Conservation (phyloP, 306 rosid genomes). For the Sechiopsis laciniata region DNA sequence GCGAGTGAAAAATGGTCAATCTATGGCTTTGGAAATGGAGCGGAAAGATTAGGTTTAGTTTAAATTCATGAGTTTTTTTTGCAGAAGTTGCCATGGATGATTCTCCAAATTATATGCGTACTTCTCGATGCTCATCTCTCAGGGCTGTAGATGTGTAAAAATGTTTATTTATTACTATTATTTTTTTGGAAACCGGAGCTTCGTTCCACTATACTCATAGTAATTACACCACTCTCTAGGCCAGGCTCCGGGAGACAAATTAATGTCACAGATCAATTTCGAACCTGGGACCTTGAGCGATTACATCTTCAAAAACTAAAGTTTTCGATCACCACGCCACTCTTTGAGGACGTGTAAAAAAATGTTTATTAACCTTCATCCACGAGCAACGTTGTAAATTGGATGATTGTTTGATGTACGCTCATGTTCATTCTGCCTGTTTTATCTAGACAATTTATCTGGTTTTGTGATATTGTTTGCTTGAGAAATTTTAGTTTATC, state of each 20-base stretch:
- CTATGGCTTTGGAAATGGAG: conserved; percentile 1
- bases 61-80: not conserved
- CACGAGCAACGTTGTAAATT: not conserved
- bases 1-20: not conserved
- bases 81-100: not conserved
- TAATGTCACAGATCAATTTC: too few relatives aligned
- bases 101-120: not conserved
- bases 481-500: not conserved
- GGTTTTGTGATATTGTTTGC: not conserved
- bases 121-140: not conserved
- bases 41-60: not conserved
- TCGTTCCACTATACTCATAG: too few relatives aligned
- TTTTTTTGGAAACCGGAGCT: too few relatives aligned
- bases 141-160: not conserved
- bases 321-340: too few relatives aligned
- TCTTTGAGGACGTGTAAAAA: too few relatives aligned
- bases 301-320: too few relatives aligned
- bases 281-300: too few relatives aligned
- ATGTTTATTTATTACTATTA: not conserved
- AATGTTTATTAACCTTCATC: not conserved
- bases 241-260: too few relatives aligned
- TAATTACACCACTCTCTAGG: too few relatives aligned
- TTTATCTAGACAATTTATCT: not conserved
- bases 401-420: not conserved
- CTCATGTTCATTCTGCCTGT: not conserved